Percentiles rank a stretch among this genome's conserved stretches.
These are phyloP conservation scores for Lathyrus sativus DNA, from an alignment of 306 rosid genomes.

Conservation along the genomic window DNA sequence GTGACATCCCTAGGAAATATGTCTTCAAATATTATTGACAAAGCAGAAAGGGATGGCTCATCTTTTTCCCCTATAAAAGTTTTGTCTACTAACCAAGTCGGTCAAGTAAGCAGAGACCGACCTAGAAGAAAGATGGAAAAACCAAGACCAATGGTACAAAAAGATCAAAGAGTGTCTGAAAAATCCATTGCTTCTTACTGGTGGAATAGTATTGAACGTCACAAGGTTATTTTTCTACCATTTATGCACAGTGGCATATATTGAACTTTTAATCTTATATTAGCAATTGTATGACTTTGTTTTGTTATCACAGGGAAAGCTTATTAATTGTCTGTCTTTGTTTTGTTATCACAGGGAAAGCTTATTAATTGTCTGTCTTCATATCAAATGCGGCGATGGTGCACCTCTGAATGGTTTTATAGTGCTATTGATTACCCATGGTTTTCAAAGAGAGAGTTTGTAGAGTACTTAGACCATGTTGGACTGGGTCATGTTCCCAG, in stretches of 20 bases:
- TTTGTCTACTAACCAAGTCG: slow-evolving; percentile 50
- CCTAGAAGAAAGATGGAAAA: slow-evolving; percentile 62
- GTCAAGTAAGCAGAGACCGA: slow-evolving; percentile 51
- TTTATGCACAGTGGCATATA: slow-evolving; percentile 31
- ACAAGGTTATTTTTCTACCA: slow-evolving; percentile 53
- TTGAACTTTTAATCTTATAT: slow-evolving; percentile 30
- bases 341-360: slow-evolving; percentile 61
- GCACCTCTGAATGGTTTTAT: slow-evolving; percentile 93
- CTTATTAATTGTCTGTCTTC: slow-evolving; percentile 70
- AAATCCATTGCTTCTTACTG: slow-evolving; percentile 38
- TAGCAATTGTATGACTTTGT: slow-evolving; percentile 11
- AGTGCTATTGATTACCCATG: slow-evolving; percentile 96
- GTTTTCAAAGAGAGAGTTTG: slow-evolving; percentile 92
- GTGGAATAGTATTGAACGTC: slow-evolving; percentile 40
- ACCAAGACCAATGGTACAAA: slow-evolving; percentile 48
- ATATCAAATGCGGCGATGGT: slow-evolving; percentile 75
- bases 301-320: slow-evolving; percentile 61
- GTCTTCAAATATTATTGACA: slow-evolving; percentile 49
- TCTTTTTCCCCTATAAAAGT: slow-evolving; percentile 47
- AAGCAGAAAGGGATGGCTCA: slow-evolving; percentile 54
- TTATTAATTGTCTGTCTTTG: slow-evolving; percentile 67
- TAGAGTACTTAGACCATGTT: slow-evolving; percentile 89
- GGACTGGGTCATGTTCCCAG: slow-evolving; percentile 95
- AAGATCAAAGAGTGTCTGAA: slow-evolving; percentile 46
- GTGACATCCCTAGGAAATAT: slow-evolving; percentile 48